Base-by-base conservation (phyloP, 345 rosid genomes). In the Kandelia obovata region DNA sequence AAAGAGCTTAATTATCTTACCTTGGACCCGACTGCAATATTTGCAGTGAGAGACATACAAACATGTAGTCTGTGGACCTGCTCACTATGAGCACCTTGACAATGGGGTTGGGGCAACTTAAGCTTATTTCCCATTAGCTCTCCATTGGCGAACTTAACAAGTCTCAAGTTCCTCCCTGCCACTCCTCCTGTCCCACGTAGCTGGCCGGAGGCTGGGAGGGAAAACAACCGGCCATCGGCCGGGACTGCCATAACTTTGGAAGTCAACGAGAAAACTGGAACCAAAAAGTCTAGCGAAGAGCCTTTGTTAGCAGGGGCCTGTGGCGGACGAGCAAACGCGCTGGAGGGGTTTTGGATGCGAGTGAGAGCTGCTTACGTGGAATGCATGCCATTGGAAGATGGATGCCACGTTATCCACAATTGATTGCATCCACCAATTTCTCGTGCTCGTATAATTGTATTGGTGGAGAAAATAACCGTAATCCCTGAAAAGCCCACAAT, bases 111-210 rank as follows among this genome's bases (percentile, higher is more conserved):
- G 63, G 71, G 62, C 72, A 56, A 56, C 52, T 80, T 77, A 47
- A 91, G 74, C 79, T 87, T 86, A 71, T 63, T 83, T 62, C 97
- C 98, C 96, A 91, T 91, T 7, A 91, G 75, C 66, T 88, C 92
- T 53, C 89, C 94, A 70, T 83, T 84, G 46, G 84, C 73, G 75
- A 82, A 85, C 71, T 64, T 84, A 1, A 72, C 79, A 51, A 77
- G 72, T 71, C 80, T 76, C 66, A 75, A 71, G 65, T 66, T 76
- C 73, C 83, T 79, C 52, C 75, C 82, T 0, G 77, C 77, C 55
- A 80, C 67, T 39, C 78, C 78, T 7, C 65, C 32, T 35, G 75
- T 16, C 67, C 84, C 68, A 1, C 67, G 84, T 49, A 81, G 77
- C 79, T 70, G 85, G 65, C 81, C 76, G 0, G 88, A 78, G 0